Evolutionary conservation across 345 rosid species (phyloP).

Genomic region (Heritiera fomes): DNA sequence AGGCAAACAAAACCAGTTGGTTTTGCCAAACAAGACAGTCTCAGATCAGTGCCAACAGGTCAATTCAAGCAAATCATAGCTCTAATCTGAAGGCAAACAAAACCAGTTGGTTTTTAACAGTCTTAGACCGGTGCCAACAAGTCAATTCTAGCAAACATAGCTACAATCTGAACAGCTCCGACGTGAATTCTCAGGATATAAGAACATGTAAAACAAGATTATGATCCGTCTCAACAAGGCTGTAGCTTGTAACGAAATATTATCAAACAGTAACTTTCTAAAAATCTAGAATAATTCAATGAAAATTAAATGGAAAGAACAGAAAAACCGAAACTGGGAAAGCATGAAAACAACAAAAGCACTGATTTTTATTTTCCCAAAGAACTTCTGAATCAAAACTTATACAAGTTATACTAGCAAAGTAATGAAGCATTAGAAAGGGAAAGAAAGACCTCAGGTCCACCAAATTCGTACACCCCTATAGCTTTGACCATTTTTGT

Average conservation of each 20-base stretch:
- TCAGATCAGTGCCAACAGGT: too few relatives aligned
- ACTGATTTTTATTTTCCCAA: not conserved
- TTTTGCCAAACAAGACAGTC: too few relatives aligned
- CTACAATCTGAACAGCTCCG: too few relatives aligned
- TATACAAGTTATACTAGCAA: not conserved
- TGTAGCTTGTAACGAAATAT: too few relatives aligned
- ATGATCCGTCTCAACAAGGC: not conserved
- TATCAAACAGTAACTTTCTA: not conserved
- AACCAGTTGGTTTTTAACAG: too few relatives aligned
- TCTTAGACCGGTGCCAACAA: too few relatives aligned
- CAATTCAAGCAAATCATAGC: too few relatives aligned
- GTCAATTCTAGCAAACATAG: too few relatives aligned
- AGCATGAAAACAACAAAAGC: not conserved
- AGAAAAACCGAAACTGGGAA: not conserved
- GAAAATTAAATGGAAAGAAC: not conserved
- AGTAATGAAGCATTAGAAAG: not conserved
- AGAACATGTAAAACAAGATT: not conserved
- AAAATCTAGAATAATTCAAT: too few relatives aligned
- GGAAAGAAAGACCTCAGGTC: constrained; percentile 63
- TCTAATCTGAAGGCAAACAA: too few relatives aligned
- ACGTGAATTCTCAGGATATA: not conserved
- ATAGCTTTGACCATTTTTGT: constrained; percentile 81
- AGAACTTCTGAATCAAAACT: not conserved
- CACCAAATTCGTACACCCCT: constrained; percentile 80
- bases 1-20: too few relatives aligned